phyloP scores from a whole-genome alignment of 2,329 filamentous ascomycete species.

The Magnaporthiopsis rhizophila region DNA sequence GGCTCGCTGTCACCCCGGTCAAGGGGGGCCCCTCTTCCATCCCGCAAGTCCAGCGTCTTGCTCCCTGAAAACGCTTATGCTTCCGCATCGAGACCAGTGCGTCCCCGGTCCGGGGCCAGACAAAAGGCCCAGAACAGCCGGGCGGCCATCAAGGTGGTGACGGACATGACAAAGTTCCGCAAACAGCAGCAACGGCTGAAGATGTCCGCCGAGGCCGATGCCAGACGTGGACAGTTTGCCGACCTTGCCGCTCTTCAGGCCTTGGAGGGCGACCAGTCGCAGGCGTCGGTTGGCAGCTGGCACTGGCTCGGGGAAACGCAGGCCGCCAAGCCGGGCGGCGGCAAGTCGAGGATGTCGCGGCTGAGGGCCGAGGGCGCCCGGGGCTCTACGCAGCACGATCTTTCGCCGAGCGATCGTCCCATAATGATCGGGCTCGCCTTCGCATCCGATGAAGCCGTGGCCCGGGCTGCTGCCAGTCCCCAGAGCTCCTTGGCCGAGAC shows the following conservation, averaged over 20 bases:
- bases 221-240: constrained; percentile 39
- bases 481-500: constrained; percentile 37
- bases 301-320: constrained; percentile 42
- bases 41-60: constrained; percentile 13
- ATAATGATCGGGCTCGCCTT: constrained; percentile 67
- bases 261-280: constrained; percentile 46
- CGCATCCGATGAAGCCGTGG: constrained; percentile 41
- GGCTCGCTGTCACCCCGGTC: constrained; percentile 7
- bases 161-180: constrained; percentile 53
- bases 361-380: constrained; percentile 18
- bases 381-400: constrained; percentile 28
- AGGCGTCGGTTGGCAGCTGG: constrained; percentile 48
- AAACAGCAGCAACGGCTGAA: constrained; percentile 30
- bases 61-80: constrained; percentile 25
- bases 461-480: constrained; percentile 29
- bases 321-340: constrained; percentile 19
- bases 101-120: constrained; percentile 50
- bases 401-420: constrained; percentile 62
- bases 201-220: constrained; percentile 15
- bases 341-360: constrained; percentile 16
- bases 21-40: constrained; percentile 5
- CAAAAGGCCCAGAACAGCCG: constrained; percentile 53
- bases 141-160: constrained; percentile 61
- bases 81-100: constrained; percentile 28
- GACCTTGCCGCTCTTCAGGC: constrained; percentile 52